Conservation (phyloP, 2,329 filamentous ascomycete species). For the Exophiala calicioides region DNA sequence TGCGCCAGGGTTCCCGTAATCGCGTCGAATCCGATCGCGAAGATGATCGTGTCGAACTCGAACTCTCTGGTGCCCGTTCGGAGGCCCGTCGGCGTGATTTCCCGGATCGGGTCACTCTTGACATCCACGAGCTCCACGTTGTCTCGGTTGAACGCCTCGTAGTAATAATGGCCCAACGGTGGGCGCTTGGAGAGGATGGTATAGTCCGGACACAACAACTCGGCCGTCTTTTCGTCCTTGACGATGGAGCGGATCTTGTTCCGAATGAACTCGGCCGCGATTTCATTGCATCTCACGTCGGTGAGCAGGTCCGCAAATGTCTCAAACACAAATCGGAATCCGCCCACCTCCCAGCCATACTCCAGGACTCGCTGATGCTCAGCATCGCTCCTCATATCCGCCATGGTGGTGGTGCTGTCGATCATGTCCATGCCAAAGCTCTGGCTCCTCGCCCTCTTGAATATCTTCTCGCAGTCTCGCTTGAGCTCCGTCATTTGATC, state of each 20-base stretch:
- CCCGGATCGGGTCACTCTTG: conserved; percentile 45
- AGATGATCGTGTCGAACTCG: conserved; percentile 43
- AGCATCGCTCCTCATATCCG: conserved; percentile 12
- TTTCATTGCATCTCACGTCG: conserved; percentile 52
- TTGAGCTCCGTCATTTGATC: conserved; percentile 35
- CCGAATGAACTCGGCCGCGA: conserved; percentile 58
- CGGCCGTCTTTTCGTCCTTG: conserved; percentile 50
- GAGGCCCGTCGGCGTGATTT: conserved; percentile 45
- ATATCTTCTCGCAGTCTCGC: conserved; percentile 29
- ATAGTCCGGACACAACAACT: conserved; percentile 54
- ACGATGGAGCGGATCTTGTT: conserved; percentile 55
- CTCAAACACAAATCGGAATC: conserved; percentile 57
- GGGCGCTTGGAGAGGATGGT: conserved; percentile 29
- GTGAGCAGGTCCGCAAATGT: conserved; percentile 56
- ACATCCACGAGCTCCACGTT: conserved; percentile 52
- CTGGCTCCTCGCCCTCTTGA: conserved; percentile 33
- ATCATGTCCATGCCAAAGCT: conserved; percentile 34
- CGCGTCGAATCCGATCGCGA: conserved; percentile 47
- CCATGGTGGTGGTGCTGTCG: conserved; percentile 1
- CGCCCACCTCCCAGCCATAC: conserved; percentile 44
- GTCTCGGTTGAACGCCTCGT: conserved; percentile 39
- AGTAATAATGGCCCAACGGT: conserved; percentile 29
- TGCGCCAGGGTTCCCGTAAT: conserved; percentile 43
- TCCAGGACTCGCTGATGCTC: conserved; percentile 35
- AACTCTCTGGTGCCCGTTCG: conserved; percentile 40